Conservation (phyloP, 2,329 filamentous ascomycete species). For the Atkinsonella hypoxylon region DNA sequence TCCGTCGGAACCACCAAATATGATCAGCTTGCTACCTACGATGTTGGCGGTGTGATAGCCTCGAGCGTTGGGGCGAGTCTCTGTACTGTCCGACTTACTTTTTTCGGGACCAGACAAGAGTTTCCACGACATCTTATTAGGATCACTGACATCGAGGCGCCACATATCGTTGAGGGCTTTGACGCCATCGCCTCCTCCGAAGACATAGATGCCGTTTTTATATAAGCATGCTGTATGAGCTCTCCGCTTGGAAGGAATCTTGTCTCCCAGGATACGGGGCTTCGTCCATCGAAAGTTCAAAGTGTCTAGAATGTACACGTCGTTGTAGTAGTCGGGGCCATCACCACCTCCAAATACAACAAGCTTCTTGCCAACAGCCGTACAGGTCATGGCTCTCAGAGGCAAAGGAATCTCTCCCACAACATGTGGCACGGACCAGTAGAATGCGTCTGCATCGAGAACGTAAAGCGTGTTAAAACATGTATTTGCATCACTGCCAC, state of each 20-base stretch:
- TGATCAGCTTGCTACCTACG: conserved; percentile 60
- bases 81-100: conserved; percentile 17
- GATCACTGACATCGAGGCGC: conserved; percentile 57
- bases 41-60: conserved; percentile 65
- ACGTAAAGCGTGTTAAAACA: conserved; percentile 62
- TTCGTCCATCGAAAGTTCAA: conserved; percentile 55
- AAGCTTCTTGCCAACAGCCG: conserved; percentile 57
- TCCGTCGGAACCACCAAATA: conserved; percentile 58
- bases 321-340: conserved; percentile 59
- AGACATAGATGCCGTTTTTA: conserved; percentile 60
- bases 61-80: conserved; percentile 46
- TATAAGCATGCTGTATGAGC: conserved; percentile 62
- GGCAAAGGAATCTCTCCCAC: conserved; percentile 53
- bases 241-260: conserved; percentile 46
- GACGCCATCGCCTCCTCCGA: conserved; percentile 60
- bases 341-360: conserved; percentile 60
- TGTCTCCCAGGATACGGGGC: conserved; percentile 47
- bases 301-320: conserved; percentile 61
- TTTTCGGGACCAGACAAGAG: conserved; percentile 41
- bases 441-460: conserved; percentile 56
- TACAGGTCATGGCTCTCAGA: conserved; percentile 60
- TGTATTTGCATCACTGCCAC: conserved; percentile 52
- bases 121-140: conserved; percentile 57
- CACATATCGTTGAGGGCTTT: conserved; percentile 60
- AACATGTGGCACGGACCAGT: conserved; percentile 55